Percentiles rank a stretch among this genome's conserved stretches.
phyloP scores from a whole-genome alignment of 2,329 filamentous ascomycete species.

The Orbilia javanica region DNA sequence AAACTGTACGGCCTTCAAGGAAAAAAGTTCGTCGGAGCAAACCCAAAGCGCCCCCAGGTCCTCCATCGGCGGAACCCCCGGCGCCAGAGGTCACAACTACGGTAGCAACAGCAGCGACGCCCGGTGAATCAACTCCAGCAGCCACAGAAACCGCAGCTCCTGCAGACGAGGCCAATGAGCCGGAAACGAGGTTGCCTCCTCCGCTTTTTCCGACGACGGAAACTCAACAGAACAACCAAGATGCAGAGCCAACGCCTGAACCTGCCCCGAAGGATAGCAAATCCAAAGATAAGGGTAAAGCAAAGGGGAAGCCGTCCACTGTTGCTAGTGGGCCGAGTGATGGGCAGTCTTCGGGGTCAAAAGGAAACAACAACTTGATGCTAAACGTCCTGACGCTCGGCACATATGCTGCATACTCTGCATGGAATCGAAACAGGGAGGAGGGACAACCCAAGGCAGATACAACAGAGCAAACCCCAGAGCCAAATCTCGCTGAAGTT shows the following conservation, averaged over 20 bases:
- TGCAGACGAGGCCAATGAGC: background rate
- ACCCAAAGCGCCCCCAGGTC: conserved; percentile 21
- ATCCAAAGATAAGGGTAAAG: conserved; percentile 18
- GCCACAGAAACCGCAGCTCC: conserved; percentile 1
- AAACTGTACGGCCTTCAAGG: conserved; percentile 38
- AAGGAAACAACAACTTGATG: conserved; percentile 47
- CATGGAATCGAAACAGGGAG: conserved; percentile 49
- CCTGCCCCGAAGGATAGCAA: background rate
- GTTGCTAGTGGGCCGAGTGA: conserved; percentile 22
- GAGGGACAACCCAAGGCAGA: conserved; percentile 22
- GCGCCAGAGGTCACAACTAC: background rate
- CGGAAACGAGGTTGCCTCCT: conserved; percentile 33
- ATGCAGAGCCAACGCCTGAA: background rate
- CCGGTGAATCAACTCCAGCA: conserved; percentile 28
- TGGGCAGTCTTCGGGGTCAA: conserved; percentile 23
- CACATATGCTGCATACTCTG: conserved; percentile 60
- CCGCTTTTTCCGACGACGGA: conserved; percentile 11
- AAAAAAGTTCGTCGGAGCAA: conserved; percentile 40
- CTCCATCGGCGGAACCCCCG: background rate
- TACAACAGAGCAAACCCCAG: conserved; percentile 2
- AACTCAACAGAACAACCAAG: conserved; percentile 19
- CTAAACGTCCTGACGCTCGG: conserved; percentile 61
- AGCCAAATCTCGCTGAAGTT: conserved; percentile 18
- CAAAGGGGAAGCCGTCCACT: conserved; percentile 16
- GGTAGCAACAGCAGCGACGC: background rate